phyloP scores from a whole-genome alignment of 441 rosid species.

The Gossypium schwendimanii region DNA sequence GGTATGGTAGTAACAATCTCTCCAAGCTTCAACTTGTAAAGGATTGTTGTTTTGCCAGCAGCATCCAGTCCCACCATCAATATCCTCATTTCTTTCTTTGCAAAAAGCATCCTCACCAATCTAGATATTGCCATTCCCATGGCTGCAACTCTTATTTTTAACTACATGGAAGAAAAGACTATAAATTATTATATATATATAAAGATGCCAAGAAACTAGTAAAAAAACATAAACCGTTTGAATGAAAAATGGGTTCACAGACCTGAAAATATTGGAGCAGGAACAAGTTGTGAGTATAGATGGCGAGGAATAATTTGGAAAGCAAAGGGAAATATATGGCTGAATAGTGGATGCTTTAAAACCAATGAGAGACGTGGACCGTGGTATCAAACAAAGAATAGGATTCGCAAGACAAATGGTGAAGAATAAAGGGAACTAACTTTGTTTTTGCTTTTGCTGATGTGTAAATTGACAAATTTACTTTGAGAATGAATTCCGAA shows the following conservation, averaged over 20 bases:
- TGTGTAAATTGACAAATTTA: not conserved
- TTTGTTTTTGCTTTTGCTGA: slow-evolving; percentile 15
- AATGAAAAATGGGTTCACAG: slow-evolving; percentile 1
- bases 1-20: slow-evolving; percentile 59
- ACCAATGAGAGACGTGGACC: not conserved
- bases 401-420: slow-evolving; percentile 24
- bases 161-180: not conserved
- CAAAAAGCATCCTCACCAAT: slow-evolving; percentile 37
- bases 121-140: slow-evolving; percentile 47
- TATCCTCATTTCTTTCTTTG: slow-evolving; percentile 61
- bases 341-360: slow-evolving; percentile 1
- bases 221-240: not conserved
- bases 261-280: slow-evolving; percentile 17
- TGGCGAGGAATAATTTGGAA: slow-evolving; percentile 3
- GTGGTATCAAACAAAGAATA: slow-evolving; percentile 23
- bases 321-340: slow-evolving; percentile 4
- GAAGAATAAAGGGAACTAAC: slow-evolving; percentile 27
- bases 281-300: not conserved
- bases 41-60: slow-evolving; percentile 63
- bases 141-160: slow-evolving; percentile 11
- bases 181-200: not conserved
- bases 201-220: not conserved
- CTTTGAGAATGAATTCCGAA: slow-evolving; percentile 1
- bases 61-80: slow-evolving; percentile 70
- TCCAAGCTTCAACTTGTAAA: slow-evolving; percentile 56